These are phyloP conservation scores for Spinacia oleracea DNA, from an alignment of 179 eudicot species.

Conservation along the genomic window DNA sequence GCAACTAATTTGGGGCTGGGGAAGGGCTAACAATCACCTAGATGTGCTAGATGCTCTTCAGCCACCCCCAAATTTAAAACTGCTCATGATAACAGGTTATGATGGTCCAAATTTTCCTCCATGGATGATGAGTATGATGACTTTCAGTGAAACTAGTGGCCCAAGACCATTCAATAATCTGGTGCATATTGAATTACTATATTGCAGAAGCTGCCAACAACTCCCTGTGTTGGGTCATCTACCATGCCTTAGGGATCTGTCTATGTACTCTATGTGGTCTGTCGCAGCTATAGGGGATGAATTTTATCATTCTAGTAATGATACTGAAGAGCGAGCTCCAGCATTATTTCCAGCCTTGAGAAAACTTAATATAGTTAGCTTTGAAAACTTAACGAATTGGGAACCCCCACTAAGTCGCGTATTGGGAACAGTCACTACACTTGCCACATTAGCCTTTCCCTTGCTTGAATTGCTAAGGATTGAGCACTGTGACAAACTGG, in stretches of 20 bases:
- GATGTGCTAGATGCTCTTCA: slow-evolving; percentile 35
- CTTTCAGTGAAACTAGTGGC: slow-evolving; percentile 4
- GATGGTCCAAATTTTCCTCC: slow-evolving; percentile 25
- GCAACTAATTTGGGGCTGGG: slow-evolving; percentile 26
- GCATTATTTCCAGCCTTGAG: slow-evolving; percentile 3
- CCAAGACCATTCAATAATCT: slow-evolving; percentile 15
- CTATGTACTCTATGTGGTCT: slow-evolving; percentile 26
- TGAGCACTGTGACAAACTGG: slow-evolving; percentile 22
- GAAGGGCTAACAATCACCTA: slow-evolving; percentile 17
- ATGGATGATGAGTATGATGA: slow-evolving; percentile 19
- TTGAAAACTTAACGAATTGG: slow-evolving; percentile 26
- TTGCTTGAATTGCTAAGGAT: slow-evolving; percentile 27
- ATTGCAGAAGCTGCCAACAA: slow-evolving; percentile 20
- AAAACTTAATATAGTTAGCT: slow-evolving; percentile 16
- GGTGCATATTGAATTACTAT: slow-evolving; percentile 23
- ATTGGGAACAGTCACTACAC: neutral
- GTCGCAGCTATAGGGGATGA: slow-evolving; percentile 14
- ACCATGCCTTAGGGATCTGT: slow-evolving; percentile 21
- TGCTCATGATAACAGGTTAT: slow-evolving; percentile 26
- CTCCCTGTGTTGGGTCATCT: slow-evolving; percentile 25
- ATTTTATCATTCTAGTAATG: slow-evolving; percentile 21
- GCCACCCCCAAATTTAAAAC: slow-evolving; percentile 31
- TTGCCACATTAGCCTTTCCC: slow-evolving; percentile 13
- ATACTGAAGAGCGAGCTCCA: neutral
- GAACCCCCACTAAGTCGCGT: neutral